phyloP scores from a whole-genome alignment of 805 yeast species.

The Starmerella floris region DNA sequence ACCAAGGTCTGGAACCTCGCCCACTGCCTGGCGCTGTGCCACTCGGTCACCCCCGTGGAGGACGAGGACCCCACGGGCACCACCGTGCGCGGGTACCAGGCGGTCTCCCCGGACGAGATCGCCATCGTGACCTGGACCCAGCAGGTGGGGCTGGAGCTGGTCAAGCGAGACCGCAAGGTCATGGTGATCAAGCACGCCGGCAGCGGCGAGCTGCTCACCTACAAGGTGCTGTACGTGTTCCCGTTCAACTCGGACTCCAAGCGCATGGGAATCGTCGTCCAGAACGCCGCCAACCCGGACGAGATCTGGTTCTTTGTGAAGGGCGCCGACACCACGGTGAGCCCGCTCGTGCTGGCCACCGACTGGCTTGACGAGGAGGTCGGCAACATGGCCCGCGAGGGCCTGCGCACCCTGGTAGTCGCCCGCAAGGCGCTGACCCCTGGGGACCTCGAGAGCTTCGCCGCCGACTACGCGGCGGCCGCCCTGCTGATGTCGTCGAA shows the following conservation, averaged over 20 bases:
- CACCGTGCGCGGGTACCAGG: conserved; percentile 52
- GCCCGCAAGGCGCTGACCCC: conserved; percentile 62
- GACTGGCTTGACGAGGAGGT: conserved; percentile 99
- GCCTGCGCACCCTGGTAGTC: conserved; percentile 84
- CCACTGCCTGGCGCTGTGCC: conserved; percentile 81
- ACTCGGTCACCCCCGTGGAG: conserved; percentile 88
- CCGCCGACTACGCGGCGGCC: conserved; percentile 53
- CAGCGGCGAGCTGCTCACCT: conserved; percentile 37
- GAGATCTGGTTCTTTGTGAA: conserved; percentile 79
- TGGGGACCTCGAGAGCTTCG: conserved; percentile 48
- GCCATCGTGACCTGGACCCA: conserved; percentile 93
- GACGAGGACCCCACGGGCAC: conserved; percentile 27
- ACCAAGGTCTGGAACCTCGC: conserved; percentile 67
- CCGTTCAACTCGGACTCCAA: conserved; percentile 94
- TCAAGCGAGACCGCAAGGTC: conserved; percentile 68
- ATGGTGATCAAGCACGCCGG: conserved; percentile 54
- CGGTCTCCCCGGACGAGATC: conserved; percentile 97
- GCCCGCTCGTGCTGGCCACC: conserved; percentile 61
- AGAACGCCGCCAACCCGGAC: conserved; percentile 38
- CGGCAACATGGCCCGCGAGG: conserved; percentile 96
- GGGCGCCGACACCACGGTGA: conserved; percentile 96
- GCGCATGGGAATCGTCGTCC: conserved; percentile 84
- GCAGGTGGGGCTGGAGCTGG: conserved; percentile 64
- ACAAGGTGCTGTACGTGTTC: conserved; percentile 65
- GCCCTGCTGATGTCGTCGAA: conserved; percentile 55